Percentiles rank a stretch among this genome's conserved stretches.
These are phyloP conservation scores for Zygoascus hellenicus DNA, from an alignment of 1,139 yeast species.

Conservation along the genomic window DNA sequence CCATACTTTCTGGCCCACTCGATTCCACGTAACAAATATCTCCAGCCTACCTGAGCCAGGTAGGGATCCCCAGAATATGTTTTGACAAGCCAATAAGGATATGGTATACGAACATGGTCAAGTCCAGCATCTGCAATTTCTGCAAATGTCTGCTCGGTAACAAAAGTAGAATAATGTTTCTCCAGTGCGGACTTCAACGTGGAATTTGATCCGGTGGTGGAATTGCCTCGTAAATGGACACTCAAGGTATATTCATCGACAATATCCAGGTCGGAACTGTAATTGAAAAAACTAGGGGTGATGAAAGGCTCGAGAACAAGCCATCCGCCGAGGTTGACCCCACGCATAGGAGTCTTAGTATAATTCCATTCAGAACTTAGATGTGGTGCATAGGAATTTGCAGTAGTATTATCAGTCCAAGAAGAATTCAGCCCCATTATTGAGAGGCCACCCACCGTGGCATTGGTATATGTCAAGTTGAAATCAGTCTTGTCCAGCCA, in stretches of 20 bases:
- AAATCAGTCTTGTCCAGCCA: constrained; percentile 34
- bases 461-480: constrained; percentile 34
- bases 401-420: constrained; percentile 28
- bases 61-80: constrained; percentile 63
- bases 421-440: constrained; percentile 34
- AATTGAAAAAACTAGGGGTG: constrained; percentile 71
- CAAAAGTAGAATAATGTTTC: constrained; percentile 69
- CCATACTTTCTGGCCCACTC: constrained; percentile 63
- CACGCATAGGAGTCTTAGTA: constrained; percentile 49
- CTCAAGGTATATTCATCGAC: constrained; percentile 39
- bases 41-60: constrained; percentile 64
- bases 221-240: constrained; percentile 34
- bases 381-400: constrained; percentile 30
- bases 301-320: constrained; percentile 76
- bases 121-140: constrained; percentile 64
- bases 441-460: constrained; percentile 34
- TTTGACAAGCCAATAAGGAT: constrained; percentile 88
- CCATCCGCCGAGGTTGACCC: constrained; percentile 93
- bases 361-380: constrained; percentile 39
- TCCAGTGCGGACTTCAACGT: constrained; percentile 38
- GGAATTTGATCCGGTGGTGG: constrained; percentile 43
- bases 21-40: constrained; percentile 65
- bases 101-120: constrained; percentile 80
- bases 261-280: constrained; percentile 23
- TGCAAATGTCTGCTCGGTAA: constrained; percentile 62